These are phyloP conservation scores for Gentiana macrophylla DNA, from an alignment of 257 asterid genomes.

Conservation along the genomic window DNA sequence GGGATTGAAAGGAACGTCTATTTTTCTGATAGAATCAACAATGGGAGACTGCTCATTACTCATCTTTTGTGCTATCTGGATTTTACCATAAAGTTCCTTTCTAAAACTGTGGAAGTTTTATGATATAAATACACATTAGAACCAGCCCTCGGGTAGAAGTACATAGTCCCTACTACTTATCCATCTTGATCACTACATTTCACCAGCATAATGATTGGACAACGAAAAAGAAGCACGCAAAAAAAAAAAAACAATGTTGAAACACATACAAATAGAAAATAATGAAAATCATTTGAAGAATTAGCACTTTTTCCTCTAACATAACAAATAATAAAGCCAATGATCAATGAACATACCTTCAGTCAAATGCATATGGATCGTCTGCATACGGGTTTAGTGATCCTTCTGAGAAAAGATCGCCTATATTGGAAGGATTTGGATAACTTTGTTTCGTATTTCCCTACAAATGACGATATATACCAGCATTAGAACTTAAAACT, in stretches of 20 bases:
- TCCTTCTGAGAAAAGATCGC: constrained; percentile 93
- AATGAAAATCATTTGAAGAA: background rate
- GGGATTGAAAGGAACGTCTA: background rate
- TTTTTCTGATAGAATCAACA: background rate
- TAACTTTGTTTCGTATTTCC: constrained; percentile 31
- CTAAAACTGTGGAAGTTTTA: background rate
- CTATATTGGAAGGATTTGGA: constrained; percentile 63
- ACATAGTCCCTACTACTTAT: background rate
- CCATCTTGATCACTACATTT: background rate
- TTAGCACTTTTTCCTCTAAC: background rate
- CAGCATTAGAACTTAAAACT: background rate
- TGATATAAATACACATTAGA: background rate
- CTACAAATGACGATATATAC: constrained; percentile 21
- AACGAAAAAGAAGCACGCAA: background rate
- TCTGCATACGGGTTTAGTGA: constrained; percentile 91
- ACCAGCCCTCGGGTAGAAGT: background rate
- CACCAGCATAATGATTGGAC: background rate
- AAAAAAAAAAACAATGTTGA: background rate
- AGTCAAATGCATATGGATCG: constrained; percentile 92
- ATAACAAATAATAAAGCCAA: background rate
- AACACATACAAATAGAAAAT: background rate
- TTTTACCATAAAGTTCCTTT: background rate
- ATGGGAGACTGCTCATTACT: background rate
- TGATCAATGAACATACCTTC: constrained; percentile 38
- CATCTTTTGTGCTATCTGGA: background rate